Evolutionary conservation across 2,329 filamentous ascomycete genomes (phyloP).

Genomic region (Penicillium sp.): DNA sequence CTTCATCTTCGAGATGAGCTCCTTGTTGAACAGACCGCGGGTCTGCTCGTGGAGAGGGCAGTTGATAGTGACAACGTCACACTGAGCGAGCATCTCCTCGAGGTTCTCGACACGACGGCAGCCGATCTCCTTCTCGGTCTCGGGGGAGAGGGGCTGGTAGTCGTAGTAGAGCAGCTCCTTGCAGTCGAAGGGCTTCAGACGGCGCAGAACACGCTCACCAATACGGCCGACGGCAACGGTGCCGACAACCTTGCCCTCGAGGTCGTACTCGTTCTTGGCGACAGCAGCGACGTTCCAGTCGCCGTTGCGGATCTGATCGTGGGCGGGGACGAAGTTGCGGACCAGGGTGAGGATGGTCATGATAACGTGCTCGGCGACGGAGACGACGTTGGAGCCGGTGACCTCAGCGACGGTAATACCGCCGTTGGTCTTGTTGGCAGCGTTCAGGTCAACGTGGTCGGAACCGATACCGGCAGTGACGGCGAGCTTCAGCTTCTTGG

Average conservation of each 20-base stretch:
- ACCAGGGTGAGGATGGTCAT: constrained; percentile 97
- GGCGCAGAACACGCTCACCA: constrained; percentile 93
- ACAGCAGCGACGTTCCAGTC: constrained; percentile 95
- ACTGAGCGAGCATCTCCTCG: constrained; percentile 91
- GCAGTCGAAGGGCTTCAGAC: constrained; percentile 97
- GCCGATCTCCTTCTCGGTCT: constrained; percentile 93
- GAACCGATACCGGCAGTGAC: constrained; percentile 97
- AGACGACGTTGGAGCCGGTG: constrained; percentile 97
- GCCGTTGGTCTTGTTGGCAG: constrained; percentile 97
- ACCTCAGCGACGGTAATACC: constrained; percentile 97
- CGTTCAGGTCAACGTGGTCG: constrained; percentile 95
- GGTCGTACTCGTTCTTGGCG: constrained; percentile 97
- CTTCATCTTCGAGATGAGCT: constrained; percentile 99
- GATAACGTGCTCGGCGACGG: constrained; percentile 96
- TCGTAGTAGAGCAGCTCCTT: constrained; percentile 99
- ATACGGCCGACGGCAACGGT: constrained; percentile 97
- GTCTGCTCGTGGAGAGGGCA: constrained; percentile 99
- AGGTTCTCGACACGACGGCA: constrained; percentile 83
- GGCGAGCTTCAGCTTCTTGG: constrained; percentile 98
- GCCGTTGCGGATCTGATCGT: constrained; percentile 84
- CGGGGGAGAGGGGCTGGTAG: constrained; percentile 87
- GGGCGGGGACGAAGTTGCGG: constrained; percentile 97
- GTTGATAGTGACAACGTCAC: constrained; percentile 98
- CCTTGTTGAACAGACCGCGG: constrained; percentile 95
- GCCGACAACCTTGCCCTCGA: constrained; percentile 95